These are phyloP conservation scores for Colletotrichum euphorbiae DNA, from an alignment of 2,329 filamentous ascomycete species.

Conservation along the genomic window DNA sequence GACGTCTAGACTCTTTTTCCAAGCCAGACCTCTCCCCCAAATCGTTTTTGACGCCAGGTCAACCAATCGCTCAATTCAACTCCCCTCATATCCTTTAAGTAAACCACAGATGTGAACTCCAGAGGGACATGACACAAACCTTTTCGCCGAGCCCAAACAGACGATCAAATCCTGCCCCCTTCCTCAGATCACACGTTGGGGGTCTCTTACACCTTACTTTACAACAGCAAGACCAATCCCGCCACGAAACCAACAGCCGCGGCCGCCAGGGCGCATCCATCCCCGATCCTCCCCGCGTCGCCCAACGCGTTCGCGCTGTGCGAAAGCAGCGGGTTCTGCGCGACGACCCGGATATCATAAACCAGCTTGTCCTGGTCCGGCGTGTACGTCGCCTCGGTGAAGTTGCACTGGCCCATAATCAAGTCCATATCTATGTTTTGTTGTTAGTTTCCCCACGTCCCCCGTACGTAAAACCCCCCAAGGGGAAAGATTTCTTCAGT, in stretches of 20 bases:
- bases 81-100: no score
- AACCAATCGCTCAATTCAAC: no score
- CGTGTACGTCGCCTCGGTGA: slow-evolving; percentile 46
- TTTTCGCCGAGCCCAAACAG: not conserved
- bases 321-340: slow-evolving; percentile 44
- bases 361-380: slow-evolving; percentile 47
- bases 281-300: not conserved
- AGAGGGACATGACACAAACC: no score
- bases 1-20: no score
- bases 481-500: no score
- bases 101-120: no score
- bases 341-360: slow-evolving; percentile 50
- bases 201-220: not conserved
- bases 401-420: slow-evolving; percentile 52
- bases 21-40: no score
- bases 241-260: slow-evolving; percentile 14
- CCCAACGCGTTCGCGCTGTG: slow-evolving; percentile 23
- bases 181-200: not conserved
- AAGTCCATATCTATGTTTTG: slow-evolving; percentile 48
- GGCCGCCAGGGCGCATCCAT: not conserved
- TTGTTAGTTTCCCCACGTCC: no score
- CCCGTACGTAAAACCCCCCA: no score
- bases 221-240: slow-evolving; percentile 26
- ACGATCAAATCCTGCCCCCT: not conserved
- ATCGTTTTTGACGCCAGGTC: no score